Evolutionary conservation across 169 alveolate genomes (phyloP), one percentile per base, ranked within the genome.

Genomic region (Babesia caballi): DNA sequence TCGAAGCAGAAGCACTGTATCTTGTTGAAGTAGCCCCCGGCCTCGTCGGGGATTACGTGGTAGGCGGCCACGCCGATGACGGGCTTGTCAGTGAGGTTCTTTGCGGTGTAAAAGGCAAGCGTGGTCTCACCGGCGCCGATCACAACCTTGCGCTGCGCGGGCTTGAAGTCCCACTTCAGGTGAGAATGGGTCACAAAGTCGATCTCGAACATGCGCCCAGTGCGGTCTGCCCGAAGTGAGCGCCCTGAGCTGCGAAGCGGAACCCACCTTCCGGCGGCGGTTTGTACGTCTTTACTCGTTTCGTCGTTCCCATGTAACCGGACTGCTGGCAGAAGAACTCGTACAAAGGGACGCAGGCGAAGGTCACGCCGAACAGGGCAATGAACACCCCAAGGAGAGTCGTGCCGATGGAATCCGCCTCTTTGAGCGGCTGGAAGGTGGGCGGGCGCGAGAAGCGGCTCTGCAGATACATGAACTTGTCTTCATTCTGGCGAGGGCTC

Each of bases 1-100:
- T 95, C 98, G 63, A 96, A 96, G 84, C 98, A 96, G 85, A 96
- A 96, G 69, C 98, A 96, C 73, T 96, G 97, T 54, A 96, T 94
- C 84, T 96, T 96, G 84, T 96, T 96, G 85, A 96, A 96, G 83
- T 94, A 96, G 15, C 90, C 86, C 11, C 97, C 97, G 4, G 96
- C 96, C 85, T 94, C 97, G 36, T 92, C 94, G 5, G 98, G 98
- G 67, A 90, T 73, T 19, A 94, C 97, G 80, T 91, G 92, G 69
- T 95, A 95, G 11, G 95, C 91, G 25, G 98, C 93, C 27, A 94
- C 85, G 17, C 98, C 98, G 28, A 92, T 92, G 38, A 92, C 65
- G 12, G 96, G 96, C 33, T 77, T 68, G 47, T 86, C 75, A 7
- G 78, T 74, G 30, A 80, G 32, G 71, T 92, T 92, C 77, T 78